phyloP scores from a whole-genome alignment of 2,329 filamentous ascomycete genomes.

The Hawksworthiomyces lignivorus region DNA sequence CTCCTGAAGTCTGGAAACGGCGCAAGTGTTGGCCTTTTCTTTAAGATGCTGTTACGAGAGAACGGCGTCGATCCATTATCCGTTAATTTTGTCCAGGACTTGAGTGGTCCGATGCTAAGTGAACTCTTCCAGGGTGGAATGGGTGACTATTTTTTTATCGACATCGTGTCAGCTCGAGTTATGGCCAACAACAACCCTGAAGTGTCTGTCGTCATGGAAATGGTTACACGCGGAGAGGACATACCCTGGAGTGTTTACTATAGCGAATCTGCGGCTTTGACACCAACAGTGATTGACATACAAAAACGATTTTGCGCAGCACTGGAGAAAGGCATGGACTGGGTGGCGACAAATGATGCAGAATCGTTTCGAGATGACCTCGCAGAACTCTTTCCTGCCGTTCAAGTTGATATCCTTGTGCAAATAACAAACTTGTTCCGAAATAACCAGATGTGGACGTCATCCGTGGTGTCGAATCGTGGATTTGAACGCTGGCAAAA shows the following conservation, averaged over 20 bases:
- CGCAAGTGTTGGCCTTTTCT: conserved; percentile 12
- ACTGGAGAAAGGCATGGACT: conserved; percentile 10
- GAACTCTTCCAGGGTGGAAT: conserved; percentile 10
- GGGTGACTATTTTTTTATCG: conserved; percentile 13
- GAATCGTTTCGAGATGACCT: conserved; percentile 11
- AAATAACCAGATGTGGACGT: conserved; percentile 12
- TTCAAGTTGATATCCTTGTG: conserved; percentile 8
- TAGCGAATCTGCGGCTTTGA: conserved; percentile 4
- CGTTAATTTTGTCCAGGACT: conserved; percentile 12
- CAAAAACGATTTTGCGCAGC: conserved; percentile 11
- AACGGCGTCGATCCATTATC: conserved; percentile 8
- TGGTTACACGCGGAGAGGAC: conserved; percentile 8
- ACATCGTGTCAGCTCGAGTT: conserved; percentile 10
- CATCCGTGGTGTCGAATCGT: conserved; percentile 4
- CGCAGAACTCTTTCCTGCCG: conserved; percentile 8
- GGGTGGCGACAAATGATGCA: conserved; percentile 6
- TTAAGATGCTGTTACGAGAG: conserved; percentile 14
- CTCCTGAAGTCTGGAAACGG: conserved; percentile 12
- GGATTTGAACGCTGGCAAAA: conserved; percentile 11
- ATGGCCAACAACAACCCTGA: conserved; percentile 7
- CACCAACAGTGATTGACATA: conserved; percentile 7
- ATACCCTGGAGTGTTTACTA: conserved; percentile 16
- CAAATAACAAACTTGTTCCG: conserved; percentile 11
- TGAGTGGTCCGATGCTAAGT: conserved; percentile 10
- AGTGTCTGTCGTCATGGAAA: conserved; percentile 9